Percentiles rank a stretch among this genome's conserved stretches.
Evolutionary conservation across 169 alveolate genomes (phyloP).

Genomic region (Plasmodium inui): DNA sequence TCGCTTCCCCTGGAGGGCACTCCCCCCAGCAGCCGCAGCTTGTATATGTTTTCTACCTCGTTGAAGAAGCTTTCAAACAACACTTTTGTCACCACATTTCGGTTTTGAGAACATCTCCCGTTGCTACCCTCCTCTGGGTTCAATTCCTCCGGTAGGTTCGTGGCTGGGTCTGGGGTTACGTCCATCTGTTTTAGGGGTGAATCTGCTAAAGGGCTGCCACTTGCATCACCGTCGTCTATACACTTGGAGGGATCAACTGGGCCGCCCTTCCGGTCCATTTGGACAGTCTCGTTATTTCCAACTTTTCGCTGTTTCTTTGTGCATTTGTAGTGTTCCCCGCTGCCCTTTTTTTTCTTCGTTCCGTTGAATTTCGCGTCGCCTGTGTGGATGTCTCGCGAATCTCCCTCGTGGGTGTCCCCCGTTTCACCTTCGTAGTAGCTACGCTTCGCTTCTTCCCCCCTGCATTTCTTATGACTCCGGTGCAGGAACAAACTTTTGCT

Average conservation of each 20-base stretch:
- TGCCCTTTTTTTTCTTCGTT: neutral
- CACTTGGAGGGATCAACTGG: neutral
- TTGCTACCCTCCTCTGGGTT: neutral
- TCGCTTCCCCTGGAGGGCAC: neutral
- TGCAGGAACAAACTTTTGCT: neutral
- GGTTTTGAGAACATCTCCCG: neutral
- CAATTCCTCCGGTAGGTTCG: neutral
- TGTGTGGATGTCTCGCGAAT: neutral
- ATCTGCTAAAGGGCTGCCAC: neutral
- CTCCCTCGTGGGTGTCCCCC: neutral
- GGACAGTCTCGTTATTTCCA: neutral
- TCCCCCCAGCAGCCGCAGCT: neutral
- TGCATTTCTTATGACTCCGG: neutral
- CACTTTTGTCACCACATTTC: neutral
- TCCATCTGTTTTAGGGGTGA: neutral
- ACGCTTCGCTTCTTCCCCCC: neutral
- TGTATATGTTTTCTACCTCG: neutral
- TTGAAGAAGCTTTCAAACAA: neutral
- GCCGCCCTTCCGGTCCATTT: neutral
- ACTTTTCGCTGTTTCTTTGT: slow-evolving; percentile 15
- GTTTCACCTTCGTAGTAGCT: neutral
- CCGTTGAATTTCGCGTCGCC: neutral
- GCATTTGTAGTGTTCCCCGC: neutral
- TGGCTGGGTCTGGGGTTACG: neutral
- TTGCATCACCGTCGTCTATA: neutral